Conservation (phyloP, 306 rosid species). For the Prunus salicina region DNA sequence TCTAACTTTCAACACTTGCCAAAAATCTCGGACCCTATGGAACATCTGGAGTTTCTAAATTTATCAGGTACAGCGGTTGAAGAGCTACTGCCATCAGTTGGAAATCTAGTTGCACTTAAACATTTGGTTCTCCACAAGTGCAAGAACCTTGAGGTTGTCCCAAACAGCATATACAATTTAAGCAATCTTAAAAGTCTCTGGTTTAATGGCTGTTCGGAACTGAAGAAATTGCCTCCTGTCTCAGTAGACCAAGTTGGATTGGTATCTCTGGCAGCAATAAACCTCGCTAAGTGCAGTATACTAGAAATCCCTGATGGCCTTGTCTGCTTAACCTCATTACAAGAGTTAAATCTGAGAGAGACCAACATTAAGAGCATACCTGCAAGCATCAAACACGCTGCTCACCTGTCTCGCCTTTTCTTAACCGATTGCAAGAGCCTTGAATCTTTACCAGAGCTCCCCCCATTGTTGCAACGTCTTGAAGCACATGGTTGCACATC, state of each 20-base stretch:
- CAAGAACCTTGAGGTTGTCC: not conserved
- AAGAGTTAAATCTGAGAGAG: not conserved
- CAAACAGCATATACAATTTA: not conserved
- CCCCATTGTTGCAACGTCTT: not conserved
- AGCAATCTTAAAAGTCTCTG: not conserved
- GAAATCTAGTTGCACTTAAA: not conserved
- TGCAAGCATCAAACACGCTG: constrained; percentile 12
- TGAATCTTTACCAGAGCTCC: constrained; percentile 27
- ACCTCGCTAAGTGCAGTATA: not conserved
- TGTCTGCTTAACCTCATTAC: not conserved
- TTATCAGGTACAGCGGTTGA: too few species aligned
- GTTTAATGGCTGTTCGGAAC: not conserved
- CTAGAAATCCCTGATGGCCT: not conserved
- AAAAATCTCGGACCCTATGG: not conserved
- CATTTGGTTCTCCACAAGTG: not conserved
- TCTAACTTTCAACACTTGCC: not conserved
- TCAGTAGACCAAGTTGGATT: not conserved
- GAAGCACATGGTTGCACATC: not conserved
- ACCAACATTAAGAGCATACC: constrained; percentile 7
- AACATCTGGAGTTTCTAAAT: not conserved
- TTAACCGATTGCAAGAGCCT: not conserved
- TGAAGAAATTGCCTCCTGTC: not conserved
- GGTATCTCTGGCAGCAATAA: not conserved
- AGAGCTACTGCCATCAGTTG: not conserved
- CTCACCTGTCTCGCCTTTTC: not conserved